These are phyloP conservation scores for Gigaspora rosea DNA, from an alignment of 192 early-diverging fungal genomes.

Conservation along the genomic window DNA sequence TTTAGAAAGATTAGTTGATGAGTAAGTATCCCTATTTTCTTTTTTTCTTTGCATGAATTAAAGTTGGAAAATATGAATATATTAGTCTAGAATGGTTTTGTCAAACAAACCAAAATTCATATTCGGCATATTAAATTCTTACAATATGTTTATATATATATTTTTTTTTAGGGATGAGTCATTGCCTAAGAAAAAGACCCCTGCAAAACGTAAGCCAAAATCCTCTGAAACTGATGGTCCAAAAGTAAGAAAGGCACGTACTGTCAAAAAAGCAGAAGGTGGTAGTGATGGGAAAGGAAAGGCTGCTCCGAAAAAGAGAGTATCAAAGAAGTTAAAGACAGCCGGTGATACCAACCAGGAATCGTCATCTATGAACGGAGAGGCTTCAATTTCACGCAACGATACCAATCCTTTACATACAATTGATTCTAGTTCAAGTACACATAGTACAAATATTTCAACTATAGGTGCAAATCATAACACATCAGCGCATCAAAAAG, in stretches of 20 bases:
- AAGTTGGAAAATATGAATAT: background rate
- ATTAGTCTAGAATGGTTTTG: no score
- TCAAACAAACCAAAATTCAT: no score
- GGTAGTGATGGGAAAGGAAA: slow-evolving; percentile 32
- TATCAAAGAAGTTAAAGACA: background rate
- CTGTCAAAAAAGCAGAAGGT: slow-evolving; percentile 25
- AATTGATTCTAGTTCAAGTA: background rate
- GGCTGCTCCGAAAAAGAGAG: background rate
- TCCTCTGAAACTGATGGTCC: slow-evolving; percentile 6
- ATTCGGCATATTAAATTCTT: no score
- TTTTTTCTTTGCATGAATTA: background rate
- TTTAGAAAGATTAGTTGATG: slow-evolving; percentile 35
- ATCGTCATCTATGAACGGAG: background rate
- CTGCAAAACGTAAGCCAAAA: slow-evolving; percentile 1
- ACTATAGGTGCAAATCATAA: background rate
- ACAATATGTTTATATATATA: background rate
- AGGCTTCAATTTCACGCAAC: background rate
- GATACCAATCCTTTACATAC: no score
- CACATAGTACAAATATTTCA: background rate
- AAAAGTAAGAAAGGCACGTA: slow-evolving; percentile 6
- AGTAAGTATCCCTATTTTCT: slow-evolving; percentile 22
- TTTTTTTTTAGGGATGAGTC: background rate
- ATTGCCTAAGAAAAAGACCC: background rate
- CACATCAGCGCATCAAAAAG: background rate
- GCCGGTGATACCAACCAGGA: no score